Evolutionary conservation across 305 asterid species (phyloP).

Genomic region (Withania somnifera): DNA sequence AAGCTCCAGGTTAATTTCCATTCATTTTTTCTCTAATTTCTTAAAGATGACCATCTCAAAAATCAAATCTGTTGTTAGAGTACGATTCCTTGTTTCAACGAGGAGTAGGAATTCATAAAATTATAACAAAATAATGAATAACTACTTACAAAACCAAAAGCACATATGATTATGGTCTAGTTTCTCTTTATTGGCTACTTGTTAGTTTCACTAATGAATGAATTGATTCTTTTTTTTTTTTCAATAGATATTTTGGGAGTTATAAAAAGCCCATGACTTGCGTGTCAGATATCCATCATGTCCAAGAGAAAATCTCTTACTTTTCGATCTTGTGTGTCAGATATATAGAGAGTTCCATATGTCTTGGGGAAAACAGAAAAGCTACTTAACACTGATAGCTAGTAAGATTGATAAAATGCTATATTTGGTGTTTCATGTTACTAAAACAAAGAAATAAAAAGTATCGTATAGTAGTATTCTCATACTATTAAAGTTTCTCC

Average conservation of each 20-base stretch:
- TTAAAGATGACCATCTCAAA: neutral
- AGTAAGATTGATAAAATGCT: neutral
- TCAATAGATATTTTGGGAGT: neutral
- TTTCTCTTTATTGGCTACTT: neutral
- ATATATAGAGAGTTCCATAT: neutral
- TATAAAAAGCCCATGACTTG: neutral
- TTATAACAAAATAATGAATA: neutral
- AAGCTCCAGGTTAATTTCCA: constrained; percentile 43
- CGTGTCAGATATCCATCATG: neutral
- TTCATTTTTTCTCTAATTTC: too few relatives aligned
- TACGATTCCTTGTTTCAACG: neutral
- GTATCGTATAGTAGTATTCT: neutral
- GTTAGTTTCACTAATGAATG: neutral
- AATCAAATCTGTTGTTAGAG: neutral
- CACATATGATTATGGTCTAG: neutral
- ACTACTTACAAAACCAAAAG: neutral
- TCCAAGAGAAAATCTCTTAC: neutral
- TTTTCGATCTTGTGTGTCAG: neutral
- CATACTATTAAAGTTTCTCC: neutral
- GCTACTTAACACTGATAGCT: neutral
- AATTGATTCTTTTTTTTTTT: neutral
- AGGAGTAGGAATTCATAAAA: neutral
- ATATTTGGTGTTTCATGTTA: neutral
- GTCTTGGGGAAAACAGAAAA: neutral
- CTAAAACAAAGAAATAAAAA: neutral